Evolutionary conservation across 768 basidiomycete genomes (phyloP), one percentile per base, ranked within the genome.

Genomic region (Podaxis rugospora): DNA sequence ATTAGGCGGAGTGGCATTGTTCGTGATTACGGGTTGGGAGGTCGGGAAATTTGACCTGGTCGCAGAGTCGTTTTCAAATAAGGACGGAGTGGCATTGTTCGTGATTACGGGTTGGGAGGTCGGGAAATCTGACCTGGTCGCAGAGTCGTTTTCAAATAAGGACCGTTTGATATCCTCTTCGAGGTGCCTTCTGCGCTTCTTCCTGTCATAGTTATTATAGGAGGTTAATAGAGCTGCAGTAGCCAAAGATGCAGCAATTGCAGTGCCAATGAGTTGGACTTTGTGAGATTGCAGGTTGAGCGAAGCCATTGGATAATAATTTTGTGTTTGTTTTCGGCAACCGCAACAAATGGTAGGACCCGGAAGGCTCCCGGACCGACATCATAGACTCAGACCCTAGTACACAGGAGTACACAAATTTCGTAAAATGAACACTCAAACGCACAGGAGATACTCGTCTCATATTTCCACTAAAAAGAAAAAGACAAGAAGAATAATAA

Each of bases 201-300:
- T 76, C 58, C 73, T 79, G 0, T 68, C 70, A 65, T 85, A 80
- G 2, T 76, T 66, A 47, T 80, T 78, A 70, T 90, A 89, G 1
- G 82, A 79, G 21, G 84, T 77, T n/a, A 92, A 70, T 2, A 85
- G 64, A 0, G 80, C 76, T 4, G 82, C 86, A 10, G 90, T 92
- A 0, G 82, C 74, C 1, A 83, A 63, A 4, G 90, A 88, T 11
- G 89, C 83, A 11, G 82, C 80, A 46, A 86, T 64, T n/a, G 89
- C 90, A 11, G 85, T 81, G 47, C 82, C 74, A 27, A 90, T 66
- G 50, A 92, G 82, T 68, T 92, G 90, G 11, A 80, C 76, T 65
- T 76, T 80, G 67, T 90, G 88, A 21, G 86, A 83, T 40, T 78
- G 75, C 28, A 77, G 66, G 62, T 67, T 66, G 70, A 76, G 64